Percentiles rank a stretch among this genome's conserved stretches.
These are phyloP conservation scores for Leucaena leucocephala DNA, from an alignment of 306 rosid genomes.

Conservation along the genomic window DNA sequence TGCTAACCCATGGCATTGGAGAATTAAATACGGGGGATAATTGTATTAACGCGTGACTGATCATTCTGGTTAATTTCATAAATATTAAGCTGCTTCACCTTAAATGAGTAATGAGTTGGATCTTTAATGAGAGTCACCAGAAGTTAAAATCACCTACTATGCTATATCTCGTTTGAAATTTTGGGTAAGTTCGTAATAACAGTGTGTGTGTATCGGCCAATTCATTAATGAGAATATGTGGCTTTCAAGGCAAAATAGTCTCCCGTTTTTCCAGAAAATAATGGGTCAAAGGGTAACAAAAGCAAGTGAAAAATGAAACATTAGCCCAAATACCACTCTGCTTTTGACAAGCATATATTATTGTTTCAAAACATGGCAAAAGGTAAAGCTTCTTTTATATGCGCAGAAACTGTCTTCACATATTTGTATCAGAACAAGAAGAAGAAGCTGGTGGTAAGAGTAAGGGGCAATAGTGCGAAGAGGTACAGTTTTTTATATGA, in stretches of 20 bases:
- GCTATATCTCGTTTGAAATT: conserved; percentile 19
- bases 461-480: neutral
- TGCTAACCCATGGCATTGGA: conserved; percentile 19
- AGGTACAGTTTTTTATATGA: conserved; percentile 5
- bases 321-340: neutral
- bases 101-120: conserved; percentile 31
- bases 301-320: neutral
- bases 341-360: conserved; percentile 4
- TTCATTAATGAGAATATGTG: conserved; percentile 31
- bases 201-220: conserved; percentile 30
- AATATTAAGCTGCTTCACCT: conserved; percentile 44
- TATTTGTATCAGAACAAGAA: neutral
- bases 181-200: conserved; percentile 24
- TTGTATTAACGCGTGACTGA: conserved; percentile 39
- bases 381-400: neutral
- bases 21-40: conserved; percentile 11
- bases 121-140: conserved; percentile 48
- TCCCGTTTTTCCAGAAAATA: neutral
- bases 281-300: neutral
- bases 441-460: neutral
- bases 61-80: conserved; percentile 36
- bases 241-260: conserved; percentile 20
- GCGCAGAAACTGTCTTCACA: neutral
- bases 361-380: neutral
- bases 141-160: conserved; percentile 32